Percentiles rank a stretch among this genome's conserved stretches.
Conservation (phyloP, 2,329 filamentous ascomycete species). For the Aspergillus clavatus region DNA sequence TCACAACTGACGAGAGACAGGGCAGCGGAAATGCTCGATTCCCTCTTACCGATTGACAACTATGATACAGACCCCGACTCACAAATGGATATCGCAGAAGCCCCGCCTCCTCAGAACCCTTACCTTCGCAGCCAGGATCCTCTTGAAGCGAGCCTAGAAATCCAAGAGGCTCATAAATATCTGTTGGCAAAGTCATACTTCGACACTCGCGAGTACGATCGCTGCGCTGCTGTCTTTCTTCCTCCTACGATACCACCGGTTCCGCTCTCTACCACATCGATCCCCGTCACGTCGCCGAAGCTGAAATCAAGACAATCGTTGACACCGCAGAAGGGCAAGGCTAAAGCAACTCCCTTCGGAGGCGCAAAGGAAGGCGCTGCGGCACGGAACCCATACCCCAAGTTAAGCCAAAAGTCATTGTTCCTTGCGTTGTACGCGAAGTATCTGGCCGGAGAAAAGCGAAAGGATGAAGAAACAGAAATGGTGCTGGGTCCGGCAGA, state of each 20-base stretch:
- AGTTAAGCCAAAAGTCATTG: constrained; percentile 80
- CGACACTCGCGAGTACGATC: constrained; percentile 90
- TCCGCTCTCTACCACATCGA: constrained; percentile 48
- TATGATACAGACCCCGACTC: constrained; percentile 57
- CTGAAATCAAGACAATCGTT: constrained; percentile 37
- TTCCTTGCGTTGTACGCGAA: constrained; percentile 92
- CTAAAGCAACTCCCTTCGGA: constrained; percentile 46
- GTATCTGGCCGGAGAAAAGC: constrained; percentile 89
- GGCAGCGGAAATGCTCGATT: constrained; percentile 89
- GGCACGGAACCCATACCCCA: constrained; percentile 40
- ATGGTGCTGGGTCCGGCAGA: constrained; percentile 95
- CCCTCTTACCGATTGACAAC: constrained; percentile 59
- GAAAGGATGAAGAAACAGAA: constrained; percentile 92
- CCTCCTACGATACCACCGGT: constrained; percentile 72
- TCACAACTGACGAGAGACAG: constrained; percentile 44
- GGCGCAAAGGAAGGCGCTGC: constrained; percentile 32
- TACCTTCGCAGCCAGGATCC: constrained; percentile 57
- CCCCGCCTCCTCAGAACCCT: constrained; percentile 47
- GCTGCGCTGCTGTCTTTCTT: constrained; percentile 83
- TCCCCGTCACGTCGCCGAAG: constrained; percentile 37
- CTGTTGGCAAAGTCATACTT: constrained; percentile 91
- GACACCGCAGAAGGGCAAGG: constrained; percentile 55
- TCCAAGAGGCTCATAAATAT: constrained; percentile 74
- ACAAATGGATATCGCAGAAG: constrained; percentile 53
- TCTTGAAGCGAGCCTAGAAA: constrained; percentile 69